Conservation (phyloP, 805 yeast genomes). For the Lipomyces oligophaga region DNA sequence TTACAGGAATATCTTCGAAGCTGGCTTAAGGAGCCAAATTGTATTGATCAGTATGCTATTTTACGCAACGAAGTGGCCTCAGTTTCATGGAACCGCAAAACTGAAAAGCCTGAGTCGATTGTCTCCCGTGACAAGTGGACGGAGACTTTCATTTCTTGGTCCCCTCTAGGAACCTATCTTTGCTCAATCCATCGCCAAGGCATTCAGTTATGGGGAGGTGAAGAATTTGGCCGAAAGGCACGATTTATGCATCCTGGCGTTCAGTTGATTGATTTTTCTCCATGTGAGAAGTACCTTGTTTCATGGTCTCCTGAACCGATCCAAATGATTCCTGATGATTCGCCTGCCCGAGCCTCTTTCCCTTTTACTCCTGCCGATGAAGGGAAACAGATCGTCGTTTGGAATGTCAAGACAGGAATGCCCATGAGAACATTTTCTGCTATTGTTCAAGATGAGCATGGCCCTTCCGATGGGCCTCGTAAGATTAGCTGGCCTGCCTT, state of each 20-base stretch:
- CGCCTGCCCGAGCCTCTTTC: constrained; percentile 60
- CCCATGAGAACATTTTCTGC: constrained; percentile 88
- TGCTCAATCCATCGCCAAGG: constrained; percentile 91
- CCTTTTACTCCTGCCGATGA: constrained; percentile 84
- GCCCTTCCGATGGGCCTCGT: constrained; percentile 47
- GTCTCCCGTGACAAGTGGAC: constrained; percentile 82
- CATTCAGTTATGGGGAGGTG: constrained; percentile 95
- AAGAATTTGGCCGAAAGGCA: constrained; percentile 63
- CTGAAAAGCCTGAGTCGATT: constrained; percentile 67
- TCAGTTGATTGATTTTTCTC: constrained; percentile 85
- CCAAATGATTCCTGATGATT: constrained; percentile 59
- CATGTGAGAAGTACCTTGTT: constrained; percentile 83
- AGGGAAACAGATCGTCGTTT: constrained; percentile 89
- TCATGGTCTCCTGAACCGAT: constrained; percentile 88
- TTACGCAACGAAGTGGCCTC: constrained; percentile 79
- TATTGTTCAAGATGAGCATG: constrained; percentile 47
- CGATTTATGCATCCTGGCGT: constrained; percentile 87
- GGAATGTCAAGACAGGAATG: constrained; percentile 83
- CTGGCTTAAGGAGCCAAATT: constrained; percentile 85
- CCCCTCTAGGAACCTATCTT: constrained; percentile 88
- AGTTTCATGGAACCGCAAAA: constrained; percentile 78
- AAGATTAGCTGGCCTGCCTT: constrained; percentile 90
- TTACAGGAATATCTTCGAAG: constrained; percentile 66
- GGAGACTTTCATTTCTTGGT: constrained; percentile 78
- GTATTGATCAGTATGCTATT: constrained; percentile 84